A percentile compares a stretch with the other conserved stretches of the same genome.
These are phyloP conservation scores for Phaeosphaeriaceae sp. DNA, from an alignment of 2,329 filamentous ascomycete species.

Conservation along the genomic window DNA sequence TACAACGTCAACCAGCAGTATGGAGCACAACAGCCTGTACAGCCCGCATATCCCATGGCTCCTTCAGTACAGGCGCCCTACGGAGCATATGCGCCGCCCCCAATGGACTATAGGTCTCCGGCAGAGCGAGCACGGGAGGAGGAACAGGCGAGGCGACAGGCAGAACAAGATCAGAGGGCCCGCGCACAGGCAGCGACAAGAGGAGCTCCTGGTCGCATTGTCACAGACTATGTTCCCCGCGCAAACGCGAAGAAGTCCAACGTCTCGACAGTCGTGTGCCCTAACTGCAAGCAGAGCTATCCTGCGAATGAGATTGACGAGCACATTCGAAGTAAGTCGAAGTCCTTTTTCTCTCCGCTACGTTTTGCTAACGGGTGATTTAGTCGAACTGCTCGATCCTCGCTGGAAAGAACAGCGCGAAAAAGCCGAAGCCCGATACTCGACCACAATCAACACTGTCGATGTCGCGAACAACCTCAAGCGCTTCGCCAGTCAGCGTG, in stretches of 20 bases:
- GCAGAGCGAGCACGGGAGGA: slow-evolving; percentile 46
- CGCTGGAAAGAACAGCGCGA: slow-evolving; percentile 95
- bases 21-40: slow-evolving; percentile 32
- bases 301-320: slow-evolving; percentile 86
- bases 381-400: slow-evolving; percentile 89
- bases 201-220: slow-evolving; percentile 76
- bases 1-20: slow-evolving; percentile 46
- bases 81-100: slow-evolving; percentile 33
- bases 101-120: slow-evolving; percentile 40
- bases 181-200: slow-evolving; percentile 81
- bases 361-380: slow-evolving; percentile 45
- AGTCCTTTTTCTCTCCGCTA: slow-evolving; percentile 1
- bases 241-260: slow-evolving; percentile 74
- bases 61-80: slow-evolving; percentile 40
- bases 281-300: slow-evolving; percentile 91
- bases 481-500: slow-evolving; percentile 86
- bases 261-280: slow-evolving; percentile 77
- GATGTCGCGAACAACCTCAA: slow-evolving; percentile 96
- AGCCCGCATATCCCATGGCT: slow-evolving; percentile 35
- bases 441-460: slow-evolving; percentile 83
- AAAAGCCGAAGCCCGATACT: slow-evolving; percentile 82
- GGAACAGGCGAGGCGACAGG: slow-evolving; percentile 50
- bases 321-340: slow-evolving; percentile 79
- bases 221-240: slow-evolving; percentile 88
- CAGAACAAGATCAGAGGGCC: slow-evolving; percentile 68